Conservation (phyloP, 495 filamentous ascomycete species). For the Daldinia grandis region DNA sequence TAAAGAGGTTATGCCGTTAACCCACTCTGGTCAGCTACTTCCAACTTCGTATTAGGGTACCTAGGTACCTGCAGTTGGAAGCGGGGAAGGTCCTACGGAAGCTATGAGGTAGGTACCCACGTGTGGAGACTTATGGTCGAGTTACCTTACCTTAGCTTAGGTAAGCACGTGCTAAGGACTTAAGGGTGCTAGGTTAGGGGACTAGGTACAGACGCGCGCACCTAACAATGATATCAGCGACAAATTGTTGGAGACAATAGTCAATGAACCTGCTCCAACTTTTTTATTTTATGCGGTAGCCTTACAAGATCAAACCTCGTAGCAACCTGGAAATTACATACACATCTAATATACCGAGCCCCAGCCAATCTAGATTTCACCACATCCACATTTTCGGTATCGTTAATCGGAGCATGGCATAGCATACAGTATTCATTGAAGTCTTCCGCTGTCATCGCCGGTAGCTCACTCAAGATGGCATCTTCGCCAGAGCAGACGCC, state of each 20-base stretch:
- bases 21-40: neutral
- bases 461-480: conserved; percentile 16
- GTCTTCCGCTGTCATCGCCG: neutral
- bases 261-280: neutral
- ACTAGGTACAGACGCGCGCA: neutral
- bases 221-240: conserved; percentile 8
- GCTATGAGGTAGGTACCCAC: too few species aligned
- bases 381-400: neutral
- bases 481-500: conserved; percentile 16
- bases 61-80: conserved; percentile 8
- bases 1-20: neutral
- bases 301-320: too few species aligned
- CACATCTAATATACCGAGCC: neutral
- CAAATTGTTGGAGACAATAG: neutral
- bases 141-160: too few species aligned
- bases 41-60: neutral
- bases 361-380: neutral
- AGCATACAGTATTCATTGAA: conserved; percentile 5
- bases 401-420: conserved; percentile 14
- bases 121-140: neutral
- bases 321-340: too few species aligned
- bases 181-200: neutral
- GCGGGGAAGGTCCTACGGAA: conserved; percentile 5
- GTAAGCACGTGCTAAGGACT: neutral
- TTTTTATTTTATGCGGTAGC: neutral